Conservation (phyloP, 352 stramenopile species). For the Elongisporangium anandrum region DNA sequence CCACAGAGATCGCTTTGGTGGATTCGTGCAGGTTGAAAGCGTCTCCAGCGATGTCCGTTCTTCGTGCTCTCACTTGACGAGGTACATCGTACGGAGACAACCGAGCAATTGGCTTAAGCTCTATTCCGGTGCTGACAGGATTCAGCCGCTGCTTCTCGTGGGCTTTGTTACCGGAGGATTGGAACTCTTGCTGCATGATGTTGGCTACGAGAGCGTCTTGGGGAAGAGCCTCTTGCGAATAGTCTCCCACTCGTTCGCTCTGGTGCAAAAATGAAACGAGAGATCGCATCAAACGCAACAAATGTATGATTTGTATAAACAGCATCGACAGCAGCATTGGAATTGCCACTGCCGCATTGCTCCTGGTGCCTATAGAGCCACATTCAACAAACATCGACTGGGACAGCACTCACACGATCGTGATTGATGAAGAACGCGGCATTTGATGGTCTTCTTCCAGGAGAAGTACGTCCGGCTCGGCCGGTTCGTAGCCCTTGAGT, state of each 20-base stretch:
- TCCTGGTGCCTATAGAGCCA: neutral
- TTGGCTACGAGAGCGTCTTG: neutral
- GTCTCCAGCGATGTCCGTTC: neutral
- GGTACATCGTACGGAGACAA: neutral
- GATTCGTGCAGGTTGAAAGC: neutral
- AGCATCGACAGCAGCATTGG: neutral
- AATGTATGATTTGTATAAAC: slow-evolving; percentile 1
- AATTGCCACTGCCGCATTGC: neutral
- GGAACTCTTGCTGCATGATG: neutral
- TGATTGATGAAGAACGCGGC: neutral
- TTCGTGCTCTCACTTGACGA: neutral
- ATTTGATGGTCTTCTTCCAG: neutral
- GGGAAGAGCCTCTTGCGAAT: neutral
- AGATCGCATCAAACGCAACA: neutral
- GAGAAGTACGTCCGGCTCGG: neutral
- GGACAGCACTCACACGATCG: neutral
- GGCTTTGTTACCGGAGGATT: neutral
- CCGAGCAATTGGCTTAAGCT: neutral
- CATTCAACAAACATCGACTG: too few relatives aligned
- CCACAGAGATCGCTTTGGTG: slow-evolving; percentile 43
- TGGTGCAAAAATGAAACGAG: neutral
- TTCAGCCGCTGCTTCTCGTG: neutral
- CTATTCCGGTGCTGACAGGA: neutral
- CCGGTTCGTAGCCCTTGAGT: neutral
- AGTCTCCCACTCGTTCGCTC: neutral